Percentiles rank a stretch among this genome's conserved stretches.
These are phyloP conservation scores for Solanum sejunctum DNA, from an alignment of 257 asterid species.

Conservation along the genomic window DNA sequence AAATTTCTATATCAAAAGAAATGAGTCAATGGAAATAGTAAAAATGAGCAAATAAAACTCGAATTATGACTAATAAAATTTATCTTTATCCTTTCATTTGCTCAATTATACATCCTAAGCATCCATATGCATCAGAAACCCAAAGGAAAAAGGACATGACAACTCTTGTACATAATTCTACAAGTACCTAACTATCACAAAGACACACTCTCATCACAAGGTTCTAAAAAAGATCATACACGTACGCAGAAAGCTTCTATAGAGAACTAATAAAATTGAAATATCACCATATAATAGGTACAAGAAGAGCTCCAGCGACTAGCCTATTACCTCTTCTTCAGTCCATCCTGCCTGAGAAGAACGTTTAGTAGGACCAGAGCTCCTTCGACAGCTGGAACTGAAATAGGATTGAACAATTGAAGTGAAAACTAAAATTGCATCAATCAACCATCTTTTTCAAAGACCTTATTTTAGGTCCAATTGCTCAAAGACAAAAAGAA, in stretches of 20 bases:
- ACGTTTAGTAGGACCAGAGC: constrained; percentile 39
- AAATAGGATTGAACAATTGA: background rate
- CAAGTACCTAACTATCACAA: background rate
- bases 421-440: background rate
- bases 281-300: background rate
- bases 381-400: constrained; percentile 25
- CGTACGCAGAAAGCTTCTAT: background rate
- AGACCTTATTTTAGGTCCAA: background rate
- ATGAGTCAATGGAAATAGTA: background rate
- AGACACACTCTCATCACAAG: background rate
- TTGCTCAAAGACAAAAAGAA: background rate
- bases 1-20: background rate
- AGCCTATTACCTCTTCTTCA: constrained; percentile 51
- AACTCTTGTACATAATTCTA: background rate
- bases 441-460: background rate
- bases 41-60: background rate
- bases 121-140: background rate
- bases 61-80: background rate
- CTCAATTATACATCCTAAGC: background rate
- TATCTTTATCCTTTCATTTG: background rate
- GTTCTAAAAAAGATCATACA: background rate
- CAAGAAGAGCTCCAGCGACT: background rate
- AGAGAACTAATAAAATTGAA: background rate
- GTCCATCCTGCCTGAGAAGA: constrained; percentile 93
- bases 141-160: background rate